Percentiles rank a stretch among this genome's conserved stretches.
Evolutionary conservation across 78 protist species (phyloP).

Genomic region (Guillardia theta): DNA sequence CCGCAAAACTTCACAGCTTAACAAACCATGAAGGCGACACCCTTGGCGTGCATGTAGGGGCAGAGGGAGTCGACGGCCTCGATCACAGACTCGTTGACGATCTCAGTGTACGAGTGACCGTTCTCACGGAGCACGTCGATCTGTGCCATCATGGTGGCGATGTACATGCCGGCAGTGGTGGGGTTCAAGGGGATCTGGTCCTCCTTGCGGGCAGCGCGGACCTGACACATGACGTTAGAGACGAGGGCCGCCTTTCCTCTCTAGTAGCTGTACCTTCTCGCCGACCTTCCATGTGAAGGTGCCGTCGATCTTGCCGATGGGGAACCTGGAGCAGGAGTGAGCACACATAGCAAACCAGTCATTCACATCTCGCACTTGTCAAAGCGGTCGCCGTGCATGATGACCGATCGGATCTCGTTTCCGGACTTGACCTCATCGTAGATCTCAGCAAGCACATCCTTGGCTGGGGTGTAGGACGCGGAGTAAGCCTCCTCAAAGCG

Average conservation of each 20-base stretch:
- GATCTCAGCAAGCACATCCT: slow-evolving; percentile 29
- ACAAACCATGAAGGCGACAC: slow-evolving; percentile 48
- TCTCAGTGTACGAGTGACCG: slow-evolving; percentile 36
- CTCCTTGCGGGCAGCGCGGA: slow-evolving; percentile 21
- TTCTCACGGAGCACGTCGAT: slow-evolving; percentile 27
- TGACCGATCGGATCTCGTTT: slow-evolving; percentile 50
- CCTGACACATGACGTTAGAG: no score
- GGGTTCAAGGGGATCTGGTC: slow-evolving; percentile 2
- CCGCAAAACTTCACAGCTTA: no score
- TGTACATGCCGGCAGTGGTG: slow-evolving; percentile 19
- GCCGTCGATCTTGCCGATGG: slow-evolving; percentile 36
- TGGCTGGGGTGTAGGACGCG: slow-evolving; percentile 39
- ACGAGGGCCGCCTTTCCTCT: no score
- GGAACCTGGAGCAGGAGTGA: not conserved
- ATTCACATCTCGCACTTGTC: not conserved
- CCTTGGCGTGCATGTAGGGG: slow-evolving; percentile 54
- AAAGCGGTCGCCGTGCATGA: slow-evolving; percentile 34
- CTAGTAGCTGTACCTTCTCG: not conserved
- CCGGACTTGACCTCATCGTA: slow-evolving; percentile 41
- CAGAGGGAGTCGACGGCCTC: slow-evolving; percentile 49
- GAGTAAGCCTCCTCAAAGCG: slow-evolving; percentile 35
- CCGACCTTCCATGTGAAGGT: slow-evolving; percentile 22
- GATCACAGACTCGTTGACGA: slow-evolving; percentile 45
- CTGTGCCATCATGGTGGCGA: slow-evolving; percentile 48
- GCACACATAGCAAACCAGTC: not conserved